Conservation (phyloP, 2,329 filamentous ascomycete genomes). For the Aphanocladium album region DNA sequence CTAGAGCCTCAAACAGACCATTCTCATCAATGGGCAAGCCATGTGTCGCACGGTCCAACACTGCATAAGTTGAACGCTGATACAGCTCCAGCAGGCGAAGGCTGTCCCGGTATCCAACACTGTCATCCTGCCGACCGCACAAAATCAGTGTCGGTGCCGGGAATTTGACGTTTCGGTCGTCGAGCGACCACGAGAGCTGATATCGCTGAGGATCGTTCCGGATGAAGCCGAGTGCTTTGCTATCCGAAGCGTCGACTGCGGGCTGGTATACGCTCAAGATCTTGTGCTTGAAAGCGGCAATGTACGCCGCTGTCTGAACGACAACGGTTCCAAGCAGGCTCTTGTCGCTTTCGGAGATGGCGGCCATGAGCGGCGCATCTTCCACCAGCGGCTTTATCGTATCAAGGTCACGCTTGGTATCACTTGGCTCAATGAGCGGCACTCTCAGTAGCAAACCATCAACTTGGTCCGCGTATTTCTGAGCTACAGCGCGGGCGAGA, state of each 20-base stretch:
- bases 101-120: conserved; percentile 14
- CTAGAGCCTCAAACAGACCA: conserved; percentile 13
- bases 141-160: conserved; percentile 14
- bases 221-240: background rate
- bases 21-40: conserved; percentile 14
- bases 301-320: conserved; percentile 13
- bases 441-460: conserved; percentile 14
- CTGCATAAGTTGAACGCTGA: conserved; percentile 13
- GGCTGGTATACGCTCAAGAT: conserved; percentile 2
- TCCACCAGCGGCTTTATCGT: conserved; percentile 5
- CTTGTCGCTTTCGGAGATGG: conserved; percentile 3
- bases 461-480: conserved; percentile 9
- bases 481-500: conserved; percentile 14
- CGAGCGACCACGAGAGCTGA: conserved; percentile 4
- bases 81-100: conserved; percentile 13
- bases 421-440: conserved; percentile 14
- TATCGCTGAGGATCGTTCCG: conserved; percentile 12
- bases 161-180: background rate
- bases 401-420: conserved; percentile 12
- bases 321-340: conserved; percentile 11
- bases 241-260: background rate
- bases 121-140: conserved; percentile 13
- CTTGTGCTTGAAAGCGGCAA: conserved; percentile 9
- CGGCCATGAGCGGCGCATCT: conserved; percentile 9
- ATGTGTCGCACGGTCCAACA: conserved; percentile 15